phyloP scores from a whole-genome alignment of 2,329 filamentous ascomycete genomes.

The Fusarium phyllophilum region DNA sequence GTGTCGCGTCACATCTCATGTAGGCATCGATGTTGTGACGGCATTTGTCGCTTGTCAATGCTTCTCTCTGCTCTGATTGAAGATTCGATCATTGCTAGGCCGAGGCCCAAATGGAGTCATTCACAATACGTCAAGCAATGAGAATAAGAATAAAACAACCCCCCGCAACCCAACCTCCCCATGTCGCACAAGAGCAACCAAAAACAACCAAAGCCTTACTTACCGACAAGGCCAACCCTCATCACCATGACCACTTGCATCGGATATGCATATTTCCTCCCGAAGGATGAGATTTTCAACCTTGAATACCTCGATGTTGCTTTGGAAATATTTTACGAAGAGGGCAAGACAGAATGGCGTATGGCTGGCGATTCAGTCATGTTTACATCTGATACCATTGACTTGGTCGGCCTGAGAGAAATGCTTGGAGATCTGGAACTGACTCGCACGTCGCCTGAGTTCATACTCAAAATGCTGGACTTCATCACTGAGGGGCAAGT shows the following conservation, averaged over 20 bases:
- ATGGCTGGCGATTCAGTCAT: fast-evolving
- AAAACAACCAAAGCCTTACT: fast-evolving
- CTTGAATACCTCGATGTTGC: background rate
- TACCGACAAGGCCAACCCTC: fast-evolving
- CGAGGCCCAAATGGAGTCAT: no score
- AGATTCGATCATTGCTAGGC: no score
- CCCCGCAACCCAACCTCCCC: fast-evolving
- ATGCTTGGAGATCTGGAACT: background rate
- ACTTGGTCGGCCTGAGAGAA: background rate
- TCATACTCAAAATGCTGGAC: background rate
- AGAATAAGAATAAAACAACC: background rate
- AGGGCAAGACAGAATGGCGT: fast-evolving
- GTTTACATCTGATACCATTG: fast-evolving
- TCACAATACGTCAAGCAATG: background rate
- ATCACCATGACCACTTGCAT: background rate
- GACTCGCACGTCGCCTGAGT: background rate
- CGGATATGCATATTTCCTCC: background rate
- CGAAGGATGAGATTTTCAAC: background rate
- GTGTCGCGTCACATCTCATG: no score
- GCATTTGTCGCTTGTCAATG: no score
- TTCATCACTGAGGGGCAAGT: background rate
- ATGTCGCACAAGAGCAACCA: background rate
- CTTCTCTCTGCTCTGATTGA: no score
- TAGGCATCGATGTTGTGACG: no score
- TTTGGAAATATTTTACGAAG: background rate